phyloP scores from a whole-genome alignment of 2,329 filamentous ascomycete genomes.

The Diaporthe aspalathi region DNA sequence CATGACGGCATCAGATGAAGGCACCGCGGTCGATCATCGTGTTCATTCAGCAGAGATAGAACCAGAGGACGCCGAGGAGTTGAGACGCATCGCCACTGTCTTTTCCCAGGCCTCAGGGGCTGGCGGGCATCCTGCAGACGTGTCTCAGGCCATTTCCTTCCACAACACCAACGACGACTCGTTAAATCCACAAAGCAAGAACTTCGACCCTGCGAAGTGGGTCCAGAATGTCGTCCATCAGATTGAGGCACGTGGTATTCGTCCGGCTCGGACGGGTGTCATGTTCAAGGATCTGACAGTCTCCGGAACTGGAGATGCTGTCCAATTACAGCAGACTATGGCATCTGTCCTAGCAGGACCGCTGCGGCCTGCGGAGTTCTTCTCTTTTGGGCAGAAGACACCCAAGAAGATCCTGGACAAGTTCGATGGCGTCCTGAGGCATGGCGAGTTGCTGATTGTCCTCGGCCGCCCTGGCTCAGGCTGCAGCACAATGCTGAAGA shows the following conservation, averaged over 20 bases:
- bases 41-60: slow-evolving; percentile 13
- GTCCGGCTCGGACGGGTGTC: slow-evolving; percentile 66
- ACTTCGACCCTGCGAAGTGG: slow-evolving; percentile 58
- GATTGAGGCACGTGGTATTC: slow-evolving; percentile 67
- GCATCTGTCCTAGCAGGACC: slow-evolving; percentile 68
- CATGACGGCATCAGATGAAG: slow-evolving; percentile 2
- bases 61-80: slow-evolving; percentile 18
- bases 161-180: slow-evolving; percentile 46
- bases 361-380: slow-evolving; percentile 65
- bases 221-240: slow-evolving; percentile 52
- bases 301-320: slow-evolving; percentile 72
- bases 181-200: slow-evolving; percentile 51
- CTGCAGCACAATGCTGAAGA: slow-evolving; percentile 73
- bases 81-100: slow-evolving; percentile 31
- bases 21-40: not conserved
- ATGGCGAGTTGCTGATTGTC: slow-evolving; percentile 76
- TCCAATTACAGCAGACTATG: slow-evolving; percentile 78
- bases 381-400: slow-evolving; percentile 58
- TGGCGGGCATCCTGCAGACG: not conserved
- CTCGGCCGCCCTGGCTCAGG: slow-evolving; percentile 74
- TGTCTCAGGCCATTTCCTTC: slow-evolving; percentile 29
- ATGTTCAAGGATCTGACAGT: slow-evolving; percentile 75
- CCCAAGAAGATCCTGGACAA: slow-evolving; percentile 70
- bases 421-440: slow-evolving; percentile 73
- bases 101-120: slow-evolving; percentile 15